phyloP scores from a whole-genome alignment of 2,329 filamentous ascomycete species.

The Aspergillus tamarii region DNA sequence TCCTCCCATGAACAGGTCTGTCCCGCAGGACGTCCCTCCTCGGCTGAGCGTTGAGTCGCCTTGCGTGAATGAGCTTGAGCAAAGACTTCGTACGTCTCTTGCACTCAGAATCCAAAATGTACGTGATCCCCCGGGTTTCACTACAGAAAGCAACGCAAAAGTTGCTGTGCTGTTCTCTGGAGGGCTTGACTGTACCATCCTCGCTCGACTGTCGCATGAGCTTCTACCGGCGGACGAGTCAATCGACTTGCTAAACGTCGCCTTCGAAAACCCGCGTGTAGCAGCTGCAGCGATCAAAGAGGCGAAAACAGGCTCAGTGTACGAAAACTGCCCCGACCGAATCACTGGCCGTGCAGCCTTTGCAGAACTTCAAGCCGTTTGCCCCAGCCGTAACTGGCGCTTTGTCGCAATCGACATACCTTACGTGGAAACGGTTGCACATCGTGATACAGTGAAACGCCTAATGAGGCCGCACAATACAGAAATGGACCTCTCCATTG shows the following conservation, averaged over 20 bases:
- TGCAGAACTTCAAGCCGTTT: slow-evolving; percentile 70
- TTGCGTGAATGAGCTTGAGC: slow-evolving; percentile 58
- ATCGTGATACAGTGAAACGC: slow-evolving; percentile 70
- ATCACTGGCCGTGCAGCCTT: slow-evolving; percentile 81
- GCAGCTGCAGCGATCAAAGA: slow-evolving; percentile 53
- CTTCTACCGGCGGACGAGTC: slow-evolving; percentile 68
- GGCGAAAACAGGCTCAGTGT: slow-evolving; percentile 47
- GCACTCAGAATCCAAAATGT: slow-evolving; percentile 67
- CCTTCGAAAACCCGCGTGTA: slow-evolving; percentile 89
- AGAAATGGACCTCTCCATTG: slow-evolving; percentile 98
- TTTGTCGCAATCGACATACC: slow-evolving; percentile 82
- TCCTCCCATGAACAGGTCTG: slow-evolving; percentile 47
- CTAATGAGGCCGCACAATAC: slow-evolving; percentile 94
- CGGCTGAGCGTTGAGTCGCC: slow-evolving; percentile 45
- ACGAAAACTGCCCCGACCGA: slow-evolving; percentile 87
- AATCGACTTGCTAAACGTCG: slow-evolving; percentile 91
- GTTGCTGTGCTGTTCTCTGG: slow-evolving; percentile 90
- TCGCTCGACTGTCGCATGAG: slow-evolving; percentile 80
- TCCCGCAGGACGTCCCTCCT: slow-evolving; percentile 35
- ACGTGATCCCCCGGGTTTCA: slow-evolving; percentile 56
- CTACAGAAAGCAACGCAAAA: slow-evolving; percentile 34
- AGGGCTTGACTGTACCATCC: slow-evolving; percentile 86
- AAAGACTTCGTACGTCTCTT: slow-evolving; percentile 64
- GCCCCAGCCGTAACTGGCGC: slow-evolving; percentile 74
- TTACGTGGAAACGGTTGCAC: slow-evolving; percentile 71